These are phyloP conservation scores for Fusarium ramigenum DNA, from an alignment of 2,329 filamentous ascomycete species.

Conservation along the genomic window DNA sequence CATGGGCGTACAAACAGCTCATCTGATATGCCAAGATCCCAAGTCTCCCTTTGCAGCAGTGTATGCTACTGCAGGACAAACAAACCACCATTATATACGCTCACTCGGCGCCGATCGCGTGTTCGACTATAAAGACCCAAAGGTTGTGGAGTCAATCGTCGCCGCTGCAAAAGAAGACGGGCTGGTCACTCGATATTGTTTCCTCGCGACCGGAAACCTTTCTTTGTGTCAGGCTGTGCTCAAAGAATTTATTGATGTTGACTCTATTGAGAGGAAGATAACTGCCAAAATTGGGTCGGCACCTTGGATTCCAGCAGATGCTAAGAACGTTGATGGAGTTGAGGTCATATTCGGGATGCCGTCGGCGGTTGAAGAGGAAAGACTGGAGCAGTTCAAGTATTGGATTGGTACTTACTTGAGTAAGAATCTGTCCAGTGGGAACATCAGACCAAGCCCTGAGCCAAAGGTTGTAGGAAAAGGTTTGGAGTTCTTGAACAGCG, in stretches of 20 bases:
- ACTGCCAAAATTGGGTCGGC: slow-evolving; percentile 51
- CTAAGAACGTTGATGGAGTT: slow-evolving; percentile 44
- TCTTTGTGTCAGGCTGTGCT: slow-evolving; percentile 50
- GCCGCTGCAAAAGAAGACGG: slow-evolving; percentile 49
- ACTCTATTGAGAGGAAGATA: not conserved
- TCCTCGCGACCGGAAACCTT: slow-evolving; percentile 52
- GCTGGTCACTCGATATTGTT: slow-evolving; percentile 51
- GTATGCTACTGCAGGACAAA: slow-evolving; percentile 51
- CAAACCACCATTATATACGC: slow-evolving; percentile 48
- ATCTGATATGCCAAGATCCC: slow-evolving; percentile 47
- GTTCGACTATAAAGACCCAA: slow-evolving; percentile 52
- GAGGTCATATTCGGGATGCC: slow-evolving; percentile 52
- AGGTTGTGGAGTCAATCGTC: slow-evolving; percentile 46
- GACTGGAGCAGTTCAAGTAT: slow-evolving; percentile 50
- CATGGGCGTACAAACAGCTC: slow-evolving; percentile 54
- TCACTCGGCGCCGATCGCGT: slow-evolving; percentile 51
- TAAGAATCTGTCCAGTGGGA: slow-evolving; percentile 45
- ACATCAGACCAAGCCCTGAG: slow-evolving; percentile 52
- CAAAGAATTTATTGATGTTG: slow-evolving; percentile 42
- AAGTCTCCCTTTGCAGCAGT: slow-evolving; percentile 49
- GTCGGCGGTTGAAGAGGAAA: slow-evolving; percentile 46
- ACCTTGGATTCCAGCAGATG: slow-evolving; percentile 46
- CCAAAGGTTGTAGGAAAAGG: slow-evolving; percentile 50
- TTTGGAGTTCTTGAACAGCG: slow-evolving; percentile 49
- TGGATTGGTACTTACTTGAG: slow-evolving; percentile 53